Percentiles rank a stretch among this genome's conserved stretches.
These are phyloP conservation scores for Termitomyces sp. DNA, from an alignment of 768 basidiomycete species.

Conservation along the genomic window DNA sequence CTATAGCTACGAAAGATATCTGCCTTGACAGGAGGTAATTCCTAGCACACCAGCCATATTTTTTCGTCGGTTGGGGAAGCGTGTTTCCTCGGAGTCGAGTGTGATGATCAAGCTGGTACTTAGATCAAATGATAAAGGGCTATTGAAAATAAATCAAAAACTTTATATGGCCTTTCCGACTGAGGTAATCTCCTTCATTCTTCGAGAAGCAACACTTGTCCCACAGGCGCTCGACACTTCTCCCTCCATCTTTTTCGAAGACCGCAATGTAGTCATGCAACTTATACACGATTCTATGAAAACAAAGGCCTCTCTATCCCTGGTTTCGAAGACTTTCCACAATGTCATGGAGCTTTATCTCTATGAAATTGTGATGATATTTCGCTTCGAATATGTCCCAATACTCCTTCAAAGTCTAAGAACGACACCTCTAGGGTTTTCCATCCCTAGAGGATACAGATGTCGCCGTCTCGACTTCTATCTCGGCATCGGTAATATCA, in stretches of 20 bases:
- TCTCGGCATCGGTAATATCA: neutral
- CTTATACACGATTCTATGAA: neutral
- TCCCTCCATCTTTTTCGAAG: neutral
- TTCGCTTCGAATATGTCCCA: neutral
- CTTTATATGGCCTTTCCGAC: neutral
- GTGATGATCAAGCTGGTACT: no score
- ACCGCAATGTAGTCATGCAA: neutral
- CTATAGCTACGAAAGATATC: no score
- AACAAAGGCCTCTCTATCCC: neutral
- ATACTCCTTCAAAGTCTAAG: neutral
- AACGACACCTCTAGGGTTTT: neutral
- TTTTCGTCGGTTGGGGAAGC: slow-evolving; percentile 81
- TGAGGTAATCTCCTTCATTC: neutral
- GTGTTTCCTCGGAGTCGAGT: slow-evolving; percentile 73
- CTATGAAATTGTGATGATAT: neutral
- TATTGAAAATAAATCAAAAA: no score
- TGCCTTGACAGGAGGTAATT: no score
- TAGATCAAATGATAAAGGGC: no score
- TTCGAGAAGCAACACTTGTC: neutral
- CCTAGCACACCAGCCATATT: no score
- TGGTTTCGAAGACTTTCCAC: neutral
- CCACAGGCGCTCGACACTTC: neutral
- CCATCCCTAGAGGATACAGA: neutral
- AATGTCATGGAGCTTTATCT: neutral
- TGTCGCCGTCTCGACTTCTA: neutral